Evolutionary conservation across 1,284 basidiomycete genomes (phyloP).

Genomic region (Tylopilus sp.): DNA sequence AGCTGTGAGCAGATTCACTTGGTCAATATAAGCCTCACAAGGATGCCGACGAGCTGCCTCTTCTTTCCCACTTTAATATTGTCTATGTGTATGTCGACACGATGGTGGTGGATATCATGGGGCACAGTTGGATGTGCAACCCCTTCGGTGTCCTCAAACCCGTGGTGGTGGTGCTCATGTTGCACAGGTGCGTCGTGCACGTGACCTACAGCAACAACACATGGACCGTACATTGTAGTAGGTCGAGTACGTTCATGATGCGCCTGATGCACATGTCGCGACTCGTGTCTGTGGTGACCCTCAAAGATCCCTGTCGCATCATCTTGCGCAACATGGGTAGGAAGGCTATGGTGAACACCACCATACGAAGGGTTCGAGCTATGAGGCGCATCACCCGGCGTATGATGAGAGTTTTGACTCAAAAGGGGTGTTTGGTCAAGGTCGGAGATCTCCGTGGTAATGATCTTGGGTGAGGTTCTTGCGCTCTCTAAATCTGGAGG

Average conservation of each 20-base stretch:
- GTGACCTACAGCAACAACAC: constrained; percentile 13
- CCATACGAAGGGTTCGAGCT: constrained; percentile 33
- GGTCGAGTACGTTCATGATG: constrained; percentile 49
- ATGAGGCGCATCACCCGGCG: constrained; percentile 14
- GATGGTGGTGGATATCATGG: constrained; percentile 14
- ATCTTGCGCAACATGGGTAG: constrained; percentile 8
- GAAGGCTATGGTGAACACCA: constrained; percentile 15
- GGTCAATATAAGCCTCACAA: constrained; percentile 52
- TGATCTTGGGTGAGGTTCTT: constrained; percentile 15
- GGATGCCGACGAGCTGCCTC: constrained; percentile 71
- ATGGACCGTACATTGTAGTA: constrained; percentile 36
- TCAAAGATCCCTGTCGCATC: constrained; percentile 35
- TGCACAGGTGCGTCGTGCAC: constrained; percentile 10
- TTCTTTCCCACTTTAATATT: constrained; percentile 57
- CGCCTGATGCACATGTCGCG: constrained; percentile 44
- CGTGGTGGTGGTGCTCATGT: constrained; percentile 22
- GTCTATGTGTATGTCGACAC: constrained; percentile 15
- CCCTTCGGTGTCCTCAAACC: constrained; percentile 6
- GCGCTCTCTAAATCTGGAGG: constrained; percentile 21
- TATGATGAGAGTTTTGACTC: constrained; percentile 12
- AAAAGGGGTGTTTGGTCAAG: constrained; percentile 32
- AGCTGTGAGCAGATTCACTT: constrained; percentile 1
- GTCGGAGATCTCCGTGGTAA: constrained; percentile 4
- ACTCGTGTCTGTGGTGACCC: constrained; percentile 59
- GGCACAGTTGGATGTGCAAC: constrained; percentile 2